These are phyloP conservation scores for Dujonia santamariae DNA, from an alignment of 1,139 yeast species.

Conservation along the genomic window DNA sequence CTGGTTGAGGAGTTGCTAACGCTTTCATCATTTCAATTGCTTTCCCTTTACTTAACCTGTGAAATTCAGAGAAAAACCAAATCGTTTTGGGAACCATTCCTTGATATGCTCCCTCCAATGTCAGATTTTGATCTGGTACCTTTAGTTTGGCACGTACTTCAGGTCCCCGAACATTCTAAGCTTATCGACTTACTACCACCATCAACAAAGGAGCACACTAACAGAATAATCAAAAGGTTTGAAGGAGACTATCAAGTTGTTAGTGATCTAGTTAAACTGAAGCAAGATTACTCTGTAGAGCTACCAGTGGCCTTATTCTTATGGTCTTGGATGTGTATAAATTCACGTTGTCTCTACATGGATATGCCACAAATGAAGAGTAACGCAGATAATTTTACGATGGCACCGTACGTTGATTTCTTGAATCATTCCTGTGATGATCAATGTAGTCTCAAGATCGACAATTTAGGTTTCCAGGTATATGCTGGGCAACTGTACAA, in stretches of 20 bases:
- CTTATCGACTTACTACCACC: slow-evolving; percentile 38
- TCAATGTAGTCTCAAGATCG: slow-evolving; percentile 49
- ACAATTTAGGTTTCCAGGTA: slow-evolving; percentile 51
- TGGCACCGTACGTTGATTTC: slow-evolving; percentile 91
- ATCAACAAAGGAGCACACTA: slow-evolving; percentile 30
- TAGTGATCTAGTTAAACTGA: background rate
- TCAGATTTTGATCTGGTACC: slow-evolving; percentile 51
- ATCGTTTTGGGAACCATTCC: slow-evolving; percentile 67
- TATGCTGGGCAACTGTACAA: slow-evolving; percentile 33
- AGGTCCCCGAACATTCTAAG: slow-evolving; percentile 19
- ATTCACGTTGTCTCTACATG: slow-evolving; percentile 88
- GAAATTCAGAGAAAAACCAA: slow-evolving; percentile 34
- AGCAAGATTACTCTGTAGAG: background rate
- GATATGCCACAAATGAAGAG: slow-evolving; percentile 51
- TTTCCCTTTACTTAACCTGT: slow-evolving; percentile 45
- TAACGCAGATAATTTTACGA: slow-evolving; percentile 66
- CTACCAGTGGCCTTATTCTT: slow-evolving; percentile 31
- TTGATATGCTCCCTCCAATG: slow-evolving; percentile 52
- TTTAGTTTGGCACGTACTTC: slow-evolving; percentile 45
- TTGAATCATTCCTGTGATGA: slow-evolving; percentile 68
- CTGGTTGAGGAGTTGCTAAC: slow-evolving; percentile 24
- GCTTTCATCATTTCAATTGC: slow-evolving; percentile 46
- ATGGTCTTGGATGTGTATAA: slow-evolving; percentile 84
- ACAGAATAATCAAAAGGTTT: slow-evolving; percentile 36
- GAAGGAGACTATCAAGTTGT: slow-evolving; percentile 34